Conservation (phyloP, 192 early-diverging fungal genomes). For the Linnemannia exigua region DNA sequence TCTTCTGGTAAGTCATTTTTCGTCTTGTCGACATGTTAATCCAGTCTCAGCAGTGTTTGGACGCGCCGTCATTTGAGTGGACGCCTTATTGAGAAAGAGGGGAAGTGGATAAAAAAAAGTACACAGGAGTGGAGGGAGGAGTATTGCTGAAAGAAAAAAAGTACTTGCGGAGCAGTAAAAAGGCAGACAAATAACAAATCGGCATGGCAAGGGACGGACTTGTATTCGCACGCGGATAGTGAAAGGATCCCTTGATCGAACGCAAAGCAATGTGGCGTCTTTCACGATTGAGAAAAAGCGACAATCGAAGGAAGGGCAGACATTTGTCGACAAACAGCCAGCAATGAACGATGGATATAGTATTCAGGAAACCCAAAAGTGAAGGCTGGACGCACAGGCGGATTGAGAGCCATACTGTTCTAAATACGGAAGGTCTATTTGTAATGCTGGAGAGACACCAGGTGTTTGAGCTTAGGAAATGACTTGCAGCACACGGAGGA, state of each 20-base stretch:
- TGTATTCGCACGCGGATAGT: not conserved
- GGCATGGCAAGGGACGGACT: not conserved
- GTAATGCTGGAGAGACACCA: not conserved
- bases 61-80: not conserved
- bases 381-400: not conserved
- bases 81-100: not conserved
- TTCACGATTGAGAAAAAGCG: not conserved
- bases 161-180: not conserved
- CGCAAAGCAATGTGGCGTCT: not conserved
- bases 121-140: not conserved
- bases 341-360: not conserved
- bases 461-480: not conserved
- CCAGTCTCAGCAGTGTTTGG: not conserved
- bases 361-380: not conserved
- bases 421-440: not conserved
- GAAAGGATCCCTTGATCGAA: not conserved
- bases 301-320: not conserved
- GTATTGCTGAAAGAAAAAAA: not conserved
- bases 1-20: conserved; percentile 69
- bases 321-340: not conserved
- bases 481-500: not conserved
- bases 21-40: not conserved
- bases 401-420: conserved; percentile 1
- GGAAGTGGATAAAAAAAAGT: conserved; percentile 3
- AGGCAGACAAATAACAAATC: not conserved